phyloP scores from a whole-genome alignment of 2,329 filamentous ascomycete species.

The Bipolaris victoriae region DNA sequence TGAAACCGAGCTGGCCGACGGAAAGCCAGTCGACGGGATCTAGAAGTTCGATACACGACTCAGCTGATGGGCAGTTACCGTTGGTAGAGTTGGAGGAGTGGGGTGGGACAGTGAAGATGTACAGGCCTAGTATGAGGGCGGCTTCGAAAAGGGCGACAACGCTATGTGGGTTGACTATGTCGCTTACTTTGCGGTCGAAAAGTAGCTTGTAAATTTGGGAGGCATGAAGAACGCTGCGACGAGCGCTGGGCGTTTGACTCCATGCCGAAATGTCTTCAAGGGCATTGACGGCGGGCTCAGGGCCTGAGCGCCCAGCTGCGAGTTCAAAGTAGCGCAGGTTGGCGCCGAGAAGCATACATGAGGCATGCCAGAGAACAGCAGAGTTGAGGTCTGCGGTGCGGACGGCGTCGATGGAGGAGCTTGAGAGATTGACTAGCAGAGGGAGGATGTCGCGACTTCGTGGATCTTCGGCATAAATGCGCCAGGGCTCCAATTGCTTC shows the following conservation, averaged over 20 bases:
- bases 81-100: slow-evolving; percentile 13
- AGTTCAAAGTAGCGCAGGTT: slow-evolving; percentile 61
- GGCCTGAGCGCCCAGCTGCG: slow-evolving; percentile 58
- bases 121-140: slow-evolving; percentile 59
- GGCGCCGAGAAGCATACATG: slow-evolving; percentile 59
- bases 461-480: slow-evolving; percentile 56
- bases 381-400: slow-evolving; percentile 57
- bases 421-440: slow-evolving; percentile 46
- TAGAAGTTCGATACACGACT: slow-evolving; percentile 54
- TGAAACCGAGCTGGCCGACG: slow-evolving; percentile 56
- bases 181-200: slow-evolving; percentile 59
- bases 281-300: slow-evolving; percentile 55
- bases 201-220: slow-evolving; percentile 60
- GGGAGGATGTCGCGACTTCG: slow-evolving; percentile 51
- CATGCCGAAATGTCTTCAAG: slow-evolving; percentile 59
- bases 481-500: slow-evolving; percentile 46
- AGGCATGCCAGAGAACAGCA: slow-evolving; percentile 59
- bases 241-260: slow-evolving; percentile 58
- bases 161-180: slow-evolving; percentile 59
- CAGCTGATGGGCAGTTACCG: slow-evolving; percentile 37
- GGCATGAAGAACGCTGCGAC: slow-evolving; percentile 59
- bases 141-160: slow-evolving; percentile 59
- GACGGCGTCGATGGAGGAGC: slow-evolving; percentile 52
- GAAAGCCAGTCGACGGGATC: slow-evolving; percentile 59
- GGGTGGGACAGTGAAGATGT: slow-evolving; percentile 56